Evolutionary conservation across 306 rosid genomes (phyloP), one percentile per base, ranked within the genome.

Genomic region (Prunus persica): DNA sequence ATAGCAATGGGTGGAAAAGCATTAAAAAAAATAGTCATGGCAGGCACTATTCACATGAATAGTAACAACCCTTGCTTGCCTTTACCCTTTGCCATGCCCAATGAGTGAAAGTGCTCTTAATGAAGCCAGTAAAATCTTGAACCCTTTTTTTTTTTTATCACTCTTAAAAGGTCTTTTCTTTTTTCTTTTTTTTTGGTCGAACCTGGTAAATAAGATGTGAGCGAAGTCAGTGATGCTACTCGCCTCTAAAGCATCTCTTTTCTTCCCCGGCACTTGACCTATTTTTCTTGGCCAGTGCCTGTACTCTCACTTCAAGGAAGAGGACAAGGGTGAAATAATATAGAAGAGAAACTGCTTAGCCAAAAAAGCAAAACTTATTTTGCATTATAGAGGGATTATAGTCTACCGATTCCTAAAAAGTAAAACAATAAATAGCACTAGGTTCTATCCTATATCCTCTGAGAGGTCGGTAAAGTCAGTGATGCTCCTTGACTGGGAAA

Each of bases 401-500:
- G 57, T 60, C 79, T 52, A 67, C 71, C 51, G 2, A 47, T 62
- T 78, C 30, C 70, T 46, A 72, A 51, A 32, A 52, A 43, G 8
- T 38, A 27, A 34, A 71, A 62, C 14, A 45, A 67, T 24, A 51
- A 55, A 28, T 22, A 24, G 47, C 56, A 67, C 57, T 71, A 45
- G 12, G 22, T 8, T 52, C 75, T 74, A 63, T 51, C 63, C 77
- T 73, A 83, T 46, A 84, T 79, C 67, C 91, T 78, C 76, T 83
- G 87, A 27, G 85, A 84, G 6, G 84, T 58, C 18, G 84, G 83
- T 72, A 81, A 57, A 79, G 86, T 71, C 79, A 80, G 55, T 63
- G 88, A 73, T 20, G 76, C 68, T 65, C 83, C 87, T 80, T 86
- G 87, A 82, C 86, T 41, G 32, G 89, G 80, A 82, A 82, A 87